Evolutionary conservation across 73 alveolate species (phyloP), one percentile per base, ranked within the genome.

Genomic region (Paramecium octaurelia): DNA sequence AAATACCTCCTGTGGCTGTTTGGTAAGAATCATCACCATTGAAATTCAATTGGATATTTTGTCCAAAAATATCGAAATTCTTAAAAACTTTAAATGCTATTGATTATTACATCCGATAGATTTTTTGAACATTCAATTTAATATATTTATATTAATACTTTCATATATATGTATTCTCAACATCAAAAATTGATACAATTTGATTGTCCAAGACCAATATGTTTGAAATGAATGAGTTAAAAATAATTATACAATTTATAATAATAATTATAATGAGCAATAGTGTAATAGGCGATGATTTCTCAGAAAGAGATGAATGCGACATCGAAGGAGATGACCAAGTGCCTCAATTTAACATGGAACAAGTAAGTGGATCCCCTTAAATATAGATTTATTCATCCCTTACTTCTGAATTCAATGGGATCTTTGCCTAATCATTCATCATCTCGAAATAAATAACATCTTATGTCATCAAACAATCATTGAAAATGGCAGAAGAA

Each of bases 401-500:
- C 18, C 3, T 54, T 35, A 54, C 69, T 18, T 54, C 69, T 54
- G 69, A 54, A 54, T 54, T 16, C 21, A 20, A 54, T 54, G 69
- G 69, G 18, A 44, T 64, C 16, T 80, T 80, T 21, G 43, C 76
- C 20, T 46, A 80, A 80, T 80, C 91, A 11, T 80, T 43, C 14
- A 27, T 40, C 12, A 46, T 80, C 27, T 21, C 75, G 18, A 80
- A 35, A 40, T 42, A 29, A 27, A 2, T 80, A 23, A 80, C 76
- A 24, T 11, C 48, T 40, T 23, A 43, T 80, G 16, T 48, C 8
- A 11, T 80, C 31, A 80, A 80, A 80, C 7, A 40, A 18, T 34
- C 91, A 8, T 18, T 80, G 4, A 80, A 80, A 46, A 64, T 24
- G 8, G 91, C 91, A 31, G 91, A 80, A 80, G 91, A 40, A 48